A percentile compares a stretch with the other conserved stretches of the same genome.
Evolutionary conservation across 441 rosid species (phyloP).

Genomic region (Melastoma candidum): DNA sequence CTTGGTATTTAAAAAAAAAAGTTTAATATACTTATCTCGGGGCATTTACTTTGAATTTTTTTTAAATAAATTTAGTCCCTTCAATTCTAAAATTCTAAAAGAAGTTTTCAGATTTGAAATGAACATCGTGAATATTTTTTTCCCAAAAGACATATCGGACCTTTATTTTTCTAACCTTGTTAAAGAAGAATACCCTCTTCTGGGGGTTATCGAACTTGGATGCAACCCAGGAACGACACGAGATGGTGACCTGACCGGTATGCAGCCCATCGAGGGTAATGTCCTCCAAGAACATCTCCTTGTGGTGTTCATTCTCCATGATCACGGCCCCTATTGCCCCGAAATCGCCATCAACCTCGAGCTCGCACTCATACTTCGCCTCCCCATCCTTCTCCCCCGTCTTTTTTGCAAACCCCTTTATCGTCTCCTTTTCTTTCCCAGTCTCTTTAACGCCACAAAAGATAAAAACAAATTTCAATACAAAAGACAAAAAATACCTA

Average conservation of each 20-base stretch:
- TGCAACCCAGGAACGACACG: constrained; percentile 48
- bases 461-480: neutral
- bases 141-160: neutral
- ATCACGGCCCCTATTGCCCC: constrained; percentile 51
- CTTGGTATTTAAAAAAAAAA: too few relatives aligned
- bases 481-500: too few relatives aligned
- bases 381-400: constrained; percentile 12
- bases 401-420: constrained; percentile 39
- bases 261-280: constrained; percentile 37
- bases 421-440: constrained; percentile 26
- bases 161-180: constrained; percentile 27
- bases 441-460: constrained; percentile 20
- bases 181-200: constrained; percentile 49
- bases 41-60: too few relatives aligned
- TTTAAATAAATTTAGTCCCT: too few relatives aligned
- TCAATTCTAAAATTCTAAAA: too few relatives aligned
- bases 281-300: constrained; percentile 42
- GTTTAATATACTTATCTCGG: too few relatives aligned
- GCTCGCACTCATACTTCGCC: constrained; percentile 35
- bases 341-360: constrained; percentile 37
- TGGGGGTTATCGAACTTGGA: constrained; percentile 32
- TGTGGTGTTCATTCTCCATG: constrained; percentile 49
- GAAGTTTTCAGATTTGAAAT: too few relatives aligned
- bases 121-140: too few relatives aligned
- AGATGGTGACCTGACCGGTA: constrained; percentile 23